Evolutionary conservation across 371 early-diverging fungal species (phyloP), one percentile per base, ranked within the genome.

Genomic region (Cladochytrium tenue): DNA sequence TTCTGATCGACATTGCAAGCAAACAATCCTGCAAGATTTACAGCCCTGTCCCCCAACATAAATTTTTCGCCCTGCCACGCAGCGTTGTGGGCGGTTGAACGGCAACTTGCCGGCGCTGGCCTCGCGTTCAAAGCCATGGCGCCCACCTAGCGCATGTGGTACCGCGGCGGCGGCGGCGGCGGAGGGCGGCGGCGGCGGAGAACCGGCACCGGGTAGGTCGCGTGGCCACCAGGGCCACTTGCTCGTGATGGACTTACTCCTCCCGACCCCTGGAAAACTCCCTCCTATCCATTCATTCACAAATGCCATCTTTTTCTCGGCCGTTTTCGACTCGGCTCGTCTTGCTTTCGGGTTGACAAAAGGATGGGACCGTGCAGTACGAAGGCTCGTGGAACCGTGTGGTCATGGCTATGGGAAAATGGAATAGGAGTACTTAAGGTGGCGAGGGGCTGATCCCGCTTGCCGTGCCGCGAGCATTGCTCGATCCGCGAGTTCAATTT

Each of bases 351-450:
- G 56, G 58, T 25, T 36, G 35, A 26, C 53, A 64, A 35, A 15
- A 70, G 73, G 35, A 69, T 58, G 25, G 68, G 80, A 33, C 68
- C 76, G 30, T 25, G 17, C 20, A 34, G 25, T 75, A 77, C 36
- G 90, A 90, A 0, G 86, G 85, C 33, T 86, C 88, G 15, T 68
- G 82, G 66, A 78, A 83, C 3, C 75, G 79, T 34, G 78, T 90
- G 51, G 63, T 72, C 7, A 82, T 82, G 60, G 88, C 89, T 0
- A 73, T 88, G n/a, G 76, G 73, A 3, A 56, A 71, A 25, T 69
- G 89, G 30, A 62, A 71, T n/a, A 79, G 76, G 51, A 66, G 69
- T 17, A 84, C 89, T 30, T 88, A 88, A 30, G 64, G 59, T 17
- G n/a, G 32, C 25, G 34, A 58, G 25, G 51, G 32, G 20, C 52